Evolutionary conservation across 192 early-diverging fungal genomes (phyloP), one percentile per base, ranked within the genome.

Genomic region (Backusella tuberculispora): DNA sequence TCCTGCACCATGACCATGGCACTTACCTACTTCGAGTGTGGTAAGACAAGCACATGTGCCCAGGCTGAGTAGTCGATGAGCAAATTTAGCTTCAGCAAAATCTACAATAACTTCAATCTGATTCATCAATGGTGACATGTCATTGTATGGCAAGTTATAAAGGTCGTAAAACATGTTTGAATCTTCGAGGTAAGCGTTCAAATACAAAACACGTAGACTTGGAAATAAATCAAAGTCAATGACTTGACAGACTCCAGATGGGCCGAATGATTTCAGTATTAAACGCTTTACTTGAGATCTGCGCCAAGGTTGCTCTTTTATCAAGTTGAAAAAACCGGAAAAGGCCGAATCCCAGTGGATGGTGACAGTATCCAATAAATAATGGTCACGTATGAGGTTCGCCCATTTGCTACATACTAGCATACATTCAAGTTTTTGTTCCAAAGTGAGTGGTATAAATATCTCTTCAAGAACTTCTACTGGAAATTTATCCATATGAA

Each of bases 151-250:
- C 8, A 60, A 24, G 12, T 26, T 24, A 24, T 60, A 60, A 60
- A 60, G 24, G 21, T 60, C 53, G 21, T 60, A 60, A 24, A 60
- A 10, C 21, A 60, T 60, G 13, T 10, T 26, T 19, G 26, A 60
- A 13, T 60, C 21, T 13, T 60, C 53, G 7, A 12, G 21, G 53
- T 19, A 60, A 0, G 21, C 26, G 21, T 26, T 60, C 21, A 60
- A 60, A 26, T 60, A 60, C 19, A 60, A 12, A 24, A 60, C 53
- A 60, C 53, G 53, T 60, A 60, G 24, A 60, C 24, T 60, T 29
- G 53, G 53, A 60, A 60, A 60, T 10, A 60, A 60, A 60, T 60
- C 53, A 60, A 60, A 60, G 53, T 26, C 29, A 34, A 34, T 60
- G 53, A 60, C 10, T 24, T 60, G 8, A 4, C 10, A 8, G 24